These are phyloP conservation scores for Fusarium luffae DNA, from an alignment of 2,329 filamentous ascomycete genomes.

Conservation along the genomic window DNA sequence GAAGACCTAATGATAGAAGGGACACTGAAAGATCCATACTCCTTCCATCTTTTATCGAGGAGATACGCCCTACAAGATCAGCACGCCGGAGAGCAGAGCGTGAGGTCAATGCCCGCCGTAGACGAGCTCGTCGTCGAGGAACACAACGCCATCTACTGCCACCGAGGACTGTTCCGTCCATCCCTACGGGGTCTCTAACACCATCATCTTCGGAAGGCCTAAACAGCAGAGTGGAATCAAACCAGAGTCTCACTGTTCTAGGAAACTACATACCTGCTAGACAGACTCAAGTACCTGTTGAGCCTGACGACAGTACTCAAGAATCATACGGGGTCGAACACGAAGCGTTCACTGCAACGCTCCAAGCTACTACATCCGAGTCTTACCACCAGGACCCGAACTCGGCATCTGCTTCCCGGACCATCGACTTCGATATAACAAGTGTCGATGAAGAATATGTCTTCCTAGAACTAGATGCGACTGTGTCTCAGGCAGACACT, in stretches of 20 bases:
- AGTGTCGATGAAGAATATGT: background rate
- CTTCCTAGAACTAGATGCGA: background rate
- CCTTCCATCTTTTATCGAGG: background rate
- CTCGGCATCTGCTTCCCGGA: background rate
- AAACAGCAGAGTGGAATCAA: background rate
- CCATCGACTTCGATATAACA: background rate
- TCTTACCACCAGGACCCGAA: background rate
- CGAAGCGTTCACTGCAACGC: background rate
- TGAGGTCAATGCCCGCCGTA: background rate
- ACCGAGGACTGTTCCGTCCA: background rate
- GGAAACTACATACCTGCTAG: too few species aligned
- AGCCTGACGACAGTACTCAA: background rate
- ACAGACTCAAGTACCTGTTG: background rate
- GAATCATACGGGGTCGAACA: background rate
- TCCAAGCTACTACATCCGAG: background rate
- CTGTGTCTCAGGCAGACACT: background rate
- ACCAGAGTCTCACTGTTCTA: background rate
- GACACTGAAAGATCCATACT: background rate
- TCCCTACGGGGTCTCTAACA: background rate
- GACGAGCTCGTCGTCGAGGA: background rate
- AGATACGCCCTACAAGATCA: background rate
- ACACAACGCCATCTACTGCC: background rate
- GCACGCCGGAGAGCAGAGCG: background rate
- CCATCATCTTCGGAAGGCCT: background rate
- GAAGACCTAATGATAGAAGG: background rate